Percentiles rank a stretch among this genome's conserved stretches.
Evolutionary conservation across 2,329 filamentous ascomycete genomes (phyloP).

Genomic region (Fusarium armeniacum): DNA sequence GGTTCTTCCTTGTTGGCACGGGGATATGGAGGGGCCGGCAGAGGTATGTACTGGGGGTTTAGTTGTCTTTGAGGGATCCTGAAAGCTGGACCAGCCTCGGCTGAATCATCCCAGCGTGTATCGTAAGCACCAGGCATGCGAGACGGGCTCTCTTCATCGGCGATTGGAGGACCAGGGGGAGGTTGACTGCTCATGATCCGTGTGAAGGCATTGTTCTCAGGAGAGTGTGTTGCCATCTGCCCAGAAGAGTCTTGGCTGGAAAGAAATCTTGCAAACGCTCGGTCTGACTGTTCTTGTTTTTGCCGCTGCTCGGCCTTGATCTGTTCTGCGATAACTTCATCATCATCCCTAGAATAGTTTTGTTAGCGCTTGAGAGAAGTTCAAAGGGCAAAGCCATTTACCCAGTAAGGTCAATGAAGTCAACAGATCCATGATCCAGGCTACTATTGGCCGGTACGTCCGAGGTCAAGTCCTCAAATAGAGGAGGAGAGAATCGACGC

Average conservation of each 20-base stretch:
- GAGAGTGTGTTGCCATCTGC: conserved; percentile 7
- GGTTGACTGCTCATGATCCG: conserved; percentile 52
- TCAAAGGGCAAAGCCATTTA: conserved; percentile 40
- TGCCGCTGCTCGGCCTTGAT: conserved; percentile 54
- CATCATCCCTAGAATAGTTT: conserved; percentile 52
- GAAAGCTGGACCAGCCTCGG: conserved; percentile 9
- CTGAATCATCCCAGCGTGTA: conserved; percentile 38
- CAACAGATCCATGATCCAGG: conserved; percentile 39
- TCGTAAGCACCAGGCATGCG: conserved; percentile 45
- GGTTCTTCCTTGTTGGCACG: conserved; percentile 14
- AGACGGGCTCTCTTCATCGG: neutral
- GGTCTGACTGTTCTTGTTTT: conserved; percentile 50
- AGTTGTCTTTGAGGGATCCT: conserved; percentile 6
- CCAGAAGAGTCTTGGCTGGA: conserved; percentile 43
- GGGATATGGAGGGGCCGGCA: neutral
- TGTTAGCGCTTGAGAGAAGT: conserved; percentile 12
- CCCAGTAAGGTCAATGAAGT: conserved; percentile 61
- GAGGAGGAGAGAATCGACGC: conserved; percentile 51
- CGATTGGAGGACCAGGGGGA: conserved; percentile 19
- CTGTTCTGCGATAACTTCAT: conserved; percentile 53
- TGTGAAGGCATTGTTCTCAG: conserved; percentile 46
- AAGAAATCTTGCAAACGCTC: conserved; percentile 49
- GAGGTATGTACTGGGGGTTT: conserved; percentile 6
- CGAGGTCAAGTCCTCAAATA: conserved; percentile 20
- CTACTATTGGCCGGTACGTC: conserved; percentile 13